phyloP scores from a whole-genome alignment of 306 rosid species.

The Malus sylvestris region DNA sequence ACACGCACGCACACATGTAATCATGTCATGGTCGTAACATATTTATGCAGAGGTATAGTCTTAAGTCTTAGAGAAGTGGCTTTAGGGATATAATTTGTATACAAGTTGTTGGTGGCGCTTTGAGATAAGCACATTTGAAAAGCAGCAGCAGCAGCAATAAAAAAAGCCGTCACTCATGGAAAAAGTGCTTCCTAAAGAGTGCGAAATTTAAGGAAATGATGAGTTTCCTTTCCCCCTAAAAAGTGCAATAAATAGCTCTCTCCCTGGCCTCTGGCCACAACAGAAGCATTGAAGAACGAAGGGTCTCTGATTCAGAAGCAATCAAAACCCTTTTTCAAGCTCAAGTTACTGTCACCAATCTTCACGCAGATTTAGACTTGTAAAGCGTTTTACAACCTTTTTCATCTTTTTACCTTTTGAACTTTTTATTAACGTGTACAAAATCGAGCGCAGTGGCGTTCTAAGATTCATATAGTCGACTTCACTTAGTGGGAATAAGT shows the following conservation, averaged over 20 bases:
- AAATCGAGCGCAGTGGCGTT: no score
- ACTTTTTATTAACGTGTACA: background rate
- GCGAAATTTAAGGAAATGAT: slow-evolving; percentile 63
- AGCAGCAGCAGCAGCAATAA: slow-evolving; percentile 9
- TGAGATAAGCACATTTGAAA: slow-evolving; percentile 18
- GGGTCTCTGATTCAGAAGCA: background rate
- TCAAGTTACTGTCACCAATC: slow-evolving; percentile 21
- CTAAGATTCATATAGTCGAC: no score
- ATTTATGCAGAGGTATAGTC: slow-evolving; percentile 9
- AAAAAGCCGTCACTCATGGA: slow-evolving; percentile 30
- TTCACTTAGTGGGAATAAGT: rapidly evolving
- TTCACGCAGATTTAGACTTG: slow-evolving; percentile 27
- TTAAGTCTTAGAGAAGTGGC: background rate
- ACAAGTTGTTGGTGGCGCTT: background rate
- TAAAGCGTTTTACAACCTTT: background rate
- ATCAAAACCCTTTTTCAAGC: slow-evolving; percentile 16
- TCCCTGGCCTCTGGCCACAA: background rate
- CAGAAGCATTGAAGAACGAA: background rate
- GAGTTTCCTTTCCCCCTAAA: slow-evolving; percentile 9
- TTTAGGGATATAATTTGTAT: slow-evolving; percentile 28
- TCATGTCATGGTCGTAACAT: slow-evolving; percentile 17
- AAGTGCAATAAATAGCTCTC: slow-evolving; percentile 10
- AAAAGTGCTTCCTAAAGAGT: slow-evolving; percentile 33
- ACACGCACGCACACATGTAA: slow-evolving; percentile 2
- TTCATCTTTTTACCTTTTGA: background rate